Conservation (phyloP, 768 basidiomycete species). For the Albatrellus ellisii region DNA sequence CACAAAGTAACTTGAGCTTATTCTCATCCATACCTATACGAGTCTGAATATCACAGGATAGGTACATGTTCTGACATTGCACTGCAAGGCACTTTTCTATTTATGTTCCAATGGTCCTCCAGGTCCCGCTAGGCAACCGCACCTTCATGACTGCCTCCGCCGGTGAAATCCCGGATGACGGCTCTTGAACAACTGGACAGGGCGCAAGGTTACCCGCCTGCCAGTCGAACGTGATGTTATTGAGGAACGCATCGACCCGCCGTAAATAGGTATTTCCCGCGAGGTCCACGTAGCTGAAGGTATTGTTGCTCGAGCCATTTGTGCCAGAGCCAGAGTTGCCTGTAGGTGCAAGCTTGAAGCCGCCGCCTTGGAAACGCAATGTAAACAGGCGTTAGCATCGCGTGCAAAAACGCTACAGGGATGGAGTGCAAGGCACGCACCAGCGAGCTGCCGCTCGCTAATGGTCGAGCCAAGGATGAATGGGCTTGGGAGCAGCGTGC, state of each 20-base stretch:
- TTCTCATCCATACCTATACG: too few relatives aligned
- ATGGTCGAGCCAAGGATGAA: slow-evolving; percentile 48
- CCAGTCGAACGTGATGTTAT: slow-evolving; percentile 47
- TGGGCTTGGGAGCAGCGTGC: slow-evolving; percentile 42
- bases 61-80: too few relatives aligned
- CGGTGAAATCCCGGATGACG: not conserved
- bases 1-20: too few relatives aligned
- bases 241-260: slow-evolving; percentile 44
- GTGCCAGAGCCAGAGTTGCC: slow-evolving; percentile 40
- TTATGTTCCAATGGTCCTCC: too few relatives aligned
- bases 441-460: slow-evolving; percentile 41
- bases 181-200: slow-evolving; percentile 2
- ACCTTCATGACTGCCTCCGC: slow-evolving; percentile 11
- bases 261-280: slow-evolving; percentile 51
- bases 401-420: too few relatives aligned
- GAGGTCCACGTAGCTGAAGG: slow-evolving; percentile 45
- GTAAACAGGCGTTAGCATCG: not conserved
- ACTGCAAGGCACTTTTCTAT: too few relatives aligned
- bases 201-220: slow-evolving; percentile 37
- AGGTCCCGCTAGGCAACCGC: slow-evolving; percentile 27
- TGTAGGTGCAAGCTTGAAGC: slow-evolving; percentile 28
- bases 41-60: too few relatives aligned
- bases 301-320: slow-evolving; percentile 61
- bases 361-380: slow-evolving; percentile 27
- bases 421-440: slow-evolving; percentile 23